Evolutionary conservation across 179 eudicot species (phyloP), one percentile per base, ranked within the genome.

Genomic region (Vitellaria paradoxa): DNA sequence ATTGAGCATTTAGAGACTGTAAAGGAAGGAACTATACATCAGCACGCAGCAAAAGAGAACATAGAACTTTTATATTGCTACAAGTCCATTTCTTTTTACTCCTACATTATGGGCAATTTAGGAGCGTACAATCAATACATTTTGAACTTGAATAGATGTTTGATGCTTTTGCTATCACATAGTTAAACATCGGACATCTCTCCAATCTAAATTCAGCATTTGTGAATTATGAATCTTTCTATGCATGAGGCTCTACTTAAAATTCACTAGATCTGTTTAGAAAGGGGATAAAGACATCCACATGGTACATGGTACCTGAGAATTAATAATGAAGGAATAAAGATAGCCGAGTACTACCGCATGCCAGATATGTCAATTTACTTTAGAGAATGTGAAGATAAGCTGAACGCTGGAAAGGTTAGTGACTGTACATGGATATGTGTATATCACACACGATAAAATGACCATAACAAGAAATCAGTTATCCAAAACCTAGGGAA

Each of bases 1-100:
- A 93, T 55, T 90, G 97, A 78, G 99, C 99, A 90, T 93, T 95
- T 49, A 95, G 79, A 75, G 94, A 81, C 99, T 95, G 84, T 17
- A 81, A 21, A 55, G 15, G n/a, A 82, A 64, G 67, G 40, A 74
- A 37, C 12, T 76, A 47, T 63, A 49, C 10, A 45, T 74, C 68
- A 75, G 47, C 15, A 46, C 26, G 6, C 61, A 18, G 26, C 40
- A 47, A 66, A 75, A 75, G 30, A 62, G 17, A 46, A 47, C 42
- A 40, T 9, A 61, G 14, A 50, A 14, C n/a, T 13, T 6, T n/a
- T n/a, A n/a, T 7, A 23, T 52, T 14, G 74, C 12, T 15, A 50
- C 23, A 9, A 49, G 52, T 70, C 14, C 62, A 11, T 47, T 50
- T 3, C 17, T 56, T 61, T 61, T n/a, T 9, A 5, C 7, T 21